Conservation (phyloP, 23 red algal genomes). For the Gracilaria gracilis region DNA sequence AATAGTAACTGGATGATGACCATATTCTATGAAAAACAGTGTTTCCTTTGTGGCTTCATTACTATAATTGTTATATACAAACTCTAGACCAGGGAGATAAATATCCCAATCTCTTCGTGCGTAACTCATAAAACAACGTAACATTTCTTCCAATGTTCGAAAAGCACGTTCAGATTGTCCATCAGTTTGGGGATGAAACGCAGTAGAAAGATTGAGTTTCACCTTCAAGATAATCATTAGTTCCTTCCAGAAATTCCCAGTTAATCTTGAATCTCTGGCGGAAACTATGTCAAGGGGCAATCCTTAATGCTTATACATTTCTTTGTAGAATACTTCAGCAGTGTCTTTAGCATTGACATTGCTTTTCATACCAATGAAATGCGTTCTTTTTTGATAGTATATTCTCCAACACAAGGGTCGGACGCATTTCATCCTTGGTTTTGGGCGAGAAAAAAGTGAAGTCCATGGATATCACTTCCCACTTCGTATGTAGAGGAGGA, state of each 20-base stretch:
- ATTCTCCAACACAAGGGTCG: conserved; percentile 17
- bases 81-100: conserved; percentile 39
- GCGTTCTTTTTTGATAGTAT: conserved; percentile 37
- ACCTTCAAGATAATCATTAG: conserved; percentile 15
- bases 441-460: conserved; percentile 32
- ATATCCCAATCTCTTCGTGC: conserved; percentile 35
- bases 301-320: conserved; percentile 20
- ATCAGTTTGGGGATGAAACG: conserved; percentile 54
- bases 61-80: conserved; percentile 31
- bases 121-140: conserved; percentile 28
- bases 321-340: conserved; percentile 17
- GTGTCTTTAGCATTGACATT: conserved; percentile 38
- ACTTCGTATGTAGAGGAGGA: conserved; percentile 1
- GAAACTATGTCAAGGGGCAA: conserved; percentile 20
- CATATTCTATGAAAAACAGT: conserved; percentile 50
- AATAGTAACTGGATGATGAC: background rate
- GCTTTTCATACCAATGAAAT: conserved; percentile 11
- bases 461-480: conserved; percentile 48
- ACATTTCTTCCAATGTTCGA: conserved; percentile 34
- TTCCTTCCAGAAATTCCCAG: conserved; percentile 26
- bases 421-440: conserved; percentile 12
- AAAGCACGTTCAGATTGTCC: conserved; percentile 50
- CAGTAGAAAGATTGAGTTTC: conserved; percentile 33
- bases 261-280: conserved; percentile 38
- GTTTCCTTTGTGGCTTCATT: conserved; percentile 36